Base-by-base conservation (phyloP, 306 rosid genomes). In the Urtica urens region DNA sequence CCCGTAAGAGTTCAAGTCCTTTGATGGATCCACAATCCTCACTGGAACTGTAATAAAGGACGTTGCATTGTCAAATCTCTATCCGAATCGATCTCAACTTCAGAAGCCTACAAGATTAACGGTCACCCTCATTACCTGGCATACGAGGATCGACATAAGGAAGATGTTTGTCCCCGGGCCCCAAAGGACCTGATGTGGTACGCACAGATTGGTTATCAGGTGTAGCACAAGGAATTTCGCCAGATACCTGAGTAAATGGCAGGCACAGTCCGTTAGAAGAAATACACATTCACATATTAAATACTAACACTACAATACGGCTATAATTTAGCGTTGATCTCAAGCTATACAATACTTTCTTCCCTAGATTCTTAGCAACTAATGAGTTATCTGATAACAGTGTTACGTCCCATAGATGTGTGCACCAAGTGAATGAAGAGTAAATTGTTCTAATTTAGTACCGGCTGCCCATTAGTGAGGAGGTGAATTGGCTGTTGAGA, bases 1-100 rank as follows among this genome's bases (percentile, higher is more conserved):
- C 52, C 99, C 96, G 67, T 85, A 92, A 58, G 93, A 85, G 53
- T 92, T 92, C 47, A 85, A 69, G 76, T 92, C 99, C 76, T 85
- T 92, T 8, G 99, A 79, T 26, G 94, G 96, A 51, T 85, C 93
- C 60, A 92, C 92, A 65, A 78, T 85, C 62, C 96, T 79, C 53
- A 85, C 99, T 0, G 83, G 93, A 73, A 92, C 99, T 85, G 76
- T 38, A 54, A 68, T 13, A 63, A 39, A 16, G 47, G 38, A 62
- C 14, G 34, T n/a, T n/a, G 49, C 21, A 53, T 1, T 1, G 57
- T 67, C 61, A 75, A 60, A 34, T 15, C 23, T 25, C 9, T 50
- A 35, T 28, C 55, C 59, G 59, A 29, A 27, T 14, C 49, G 46
- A 17, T 61, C 60, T 44, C 19, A 72, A 37, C 53, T 19, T 25